Evolutionary conservation across 1,284 basidiomycete genomes (phyloP).

Genomic region (Cutaneotrichosporon arboriforme): DNA sequence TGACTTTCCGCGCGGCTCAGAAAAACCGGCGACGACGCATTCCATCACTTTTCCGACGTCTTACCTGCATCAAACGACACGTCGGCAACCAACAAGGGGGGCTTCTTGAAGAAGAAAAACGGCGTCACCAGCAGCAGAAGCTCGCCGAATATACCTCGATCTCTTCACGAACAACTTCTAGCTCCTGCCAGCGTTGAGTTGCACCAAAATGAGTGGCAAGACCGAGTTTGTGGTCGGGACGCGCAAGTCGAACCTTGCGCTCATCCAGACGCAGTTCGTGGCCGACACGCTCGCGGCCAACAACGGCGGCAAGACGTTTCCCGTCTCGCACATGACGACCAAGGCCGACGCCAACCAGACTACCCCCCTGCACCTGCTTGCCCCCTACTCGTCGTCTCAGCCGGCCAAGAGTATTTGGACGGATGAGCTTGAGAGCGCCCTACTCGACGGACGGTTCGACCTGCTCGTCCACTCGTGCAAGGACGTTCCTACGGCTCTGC

Average conservation of each 20-base stretch:
- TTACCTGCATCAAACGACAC: not conserved
- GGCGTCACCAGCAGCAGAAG: no score
- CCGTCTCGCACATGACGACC: constrained; percentile 79
- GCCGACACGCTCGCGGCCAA: constrained; percentile 55
- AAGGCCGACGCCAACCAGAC: constrained; percentile 87
- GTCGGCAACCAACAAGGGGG: not conserved
- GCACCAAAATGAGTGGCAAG: not conserved
- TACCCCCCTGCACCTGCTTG: constrained; percentile 52
- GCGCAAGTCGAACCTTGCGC: constrained; percentile 74
- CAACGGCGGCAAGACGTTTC: constrained; percentile 54
- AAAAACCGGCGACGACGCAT: not conserved
- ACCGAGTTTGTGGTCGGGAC: constrained; percentile 60
- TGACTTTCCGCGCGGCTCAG: no score
- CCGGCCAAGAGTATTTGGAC: constrained; percentile 87
- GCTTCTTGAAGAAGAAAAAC: no score
- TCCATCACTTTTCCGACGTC: not conserved
- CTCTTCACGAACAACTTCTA: not conserved
- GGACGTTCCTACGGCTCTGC: constrained; percentile 85
- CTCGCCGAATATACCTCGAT: not conserved
- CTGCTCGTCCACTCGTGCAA: constrained; percentile 92
- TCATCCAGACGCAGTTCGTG: constrained; percentile 76
- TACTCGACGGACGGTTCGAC: constrained; percentile 70
- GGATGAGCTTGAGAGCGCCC: constrained; percentile 82
- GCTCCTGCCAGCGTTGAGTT: not conserved
- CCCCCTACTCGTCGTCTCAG: constrained; percentile 33